Evolutionary conservation across 345 rosid species (phyloP).

Genomic region (Eucalyptus guilfoylei): DNA sequence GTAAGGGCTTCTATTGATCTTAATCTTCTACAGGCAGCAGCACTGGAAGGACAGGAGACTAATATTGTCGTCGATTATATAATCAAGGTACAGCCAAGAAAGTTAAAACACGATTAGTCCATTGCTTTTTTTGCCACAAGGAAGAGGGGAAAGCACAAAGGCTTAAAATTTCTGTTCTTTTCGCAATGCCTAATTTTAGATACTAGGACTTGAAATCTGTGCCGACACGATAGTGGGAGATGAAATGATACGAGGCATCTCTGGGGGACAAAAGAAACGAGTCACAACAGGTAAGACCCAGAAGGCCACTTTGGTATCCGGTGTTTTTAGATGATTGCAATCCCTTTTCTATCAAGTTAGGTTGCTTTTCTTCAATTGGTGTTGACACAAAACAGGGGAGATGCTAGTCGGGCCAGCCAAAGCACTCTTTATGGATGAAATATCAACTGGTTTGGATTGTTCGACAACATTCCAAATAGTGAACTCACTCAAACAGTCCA

Average conservation of each 20-base stretch:
- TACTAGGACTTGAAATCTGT: constrained; percentile 46
- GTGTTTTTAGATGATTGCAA: background rate
- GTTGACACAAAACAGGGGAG: constrained; percentile 33
- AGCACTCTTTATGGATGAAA: constrained; percentile 83
- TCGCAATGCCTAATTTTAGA: constrained; percentile 1
- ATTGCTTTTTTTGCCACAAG: background rate
- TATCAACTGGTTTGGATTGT: constrained; percentile 74
- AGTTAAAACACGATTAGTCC: background rate
- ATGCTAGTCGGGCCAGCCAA: constrained; percentile 71
- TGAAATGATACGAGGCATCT: constrained; percentile 47
- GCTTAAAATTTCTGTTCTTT: background rate
- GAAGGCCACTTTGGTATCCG: background rate
- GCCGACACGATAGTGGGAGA: constrained; percentile 51
- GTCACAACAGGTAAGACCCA: constrained; percentile 25
- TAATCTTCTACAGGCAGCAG: constrained; percentile 40
- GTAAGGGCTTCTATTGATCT: background rate
- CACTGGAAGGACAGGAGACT: constrained; percentile 52
- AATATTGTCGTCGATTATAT: constrained; percentile 71
- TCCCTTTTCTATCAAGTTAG: background rate
- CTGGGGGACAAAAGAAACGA: constrained; percentile 52
- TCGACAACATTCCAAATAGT: constrained; percentile 74
- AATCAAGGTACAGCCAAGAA: constrained; percentile 31
- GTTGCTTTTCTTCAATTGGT: background rate
- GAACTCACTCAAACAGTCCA: constrained; percentile 48
- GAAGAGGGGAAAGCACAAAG: background rate